These are phyloP conservation scores for Cicer yamashitae DNA, from an alignment of 306 rosid genomes.

Conservation along the genomic window DNA sequence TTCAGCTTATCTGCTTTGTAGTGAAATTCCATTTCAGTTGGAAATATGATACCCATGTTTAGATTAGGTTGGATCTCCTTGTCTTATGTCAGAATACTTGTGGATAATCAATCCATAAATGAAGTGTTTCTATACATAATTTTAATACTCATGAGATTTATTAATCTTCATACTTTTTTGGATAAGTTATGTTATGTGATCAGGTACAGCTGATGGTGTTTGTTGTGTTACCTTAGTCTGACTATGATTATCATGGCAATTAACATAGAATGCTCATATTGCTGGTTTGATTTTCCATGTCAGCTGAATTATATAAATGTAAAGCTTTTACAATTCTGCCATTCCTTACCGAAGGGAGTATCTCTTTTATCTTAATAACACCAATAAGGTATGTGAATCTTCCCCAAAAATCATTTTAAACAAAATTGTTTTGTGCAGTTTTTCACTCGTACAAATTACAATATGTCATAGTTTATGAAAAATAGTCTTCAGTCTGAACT, in stretches of 20 bases:
- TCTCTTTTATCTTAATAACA: neutral
- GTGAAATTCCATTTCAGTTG: conserved; percentile 51
- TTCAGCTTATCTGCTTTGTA: conserved; percentile 41
- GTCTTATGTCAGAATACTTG: conserved; percentile 42
- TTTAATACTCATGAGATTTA: conserved; percentile 33
- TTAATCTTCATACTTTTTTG: conserved; percentile 25
- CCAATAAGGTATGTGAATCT: neutral
- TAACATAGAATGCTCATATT: neutral
- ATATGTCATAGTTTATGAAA: conserved; percentile 6
- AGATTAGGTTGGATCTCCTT: conserved; percentile 41
- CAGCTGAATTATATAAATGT: too few relatives aligned
- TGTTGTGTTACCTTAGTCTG: conserved; percentile 4
- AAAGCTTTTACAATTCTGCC: neutral
- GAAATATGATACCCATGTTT: conserved; percentile 49
- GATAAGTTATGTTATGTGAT: conserved; percentile 31
- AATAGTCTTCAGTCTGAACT: neutral
- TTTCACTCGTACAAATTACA: neutral
- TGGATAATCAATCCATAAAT: conserved; percentile 50
- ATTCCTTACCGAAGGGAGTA: neutral
- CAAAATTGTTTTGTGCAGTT: neutral
- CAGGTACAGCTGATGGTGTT: conserved; percentile 34
- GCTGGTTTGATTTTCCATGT: too few relatives aligned
- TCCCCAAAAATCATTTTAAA: conserved; percentile 11
- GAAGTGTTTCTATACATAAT: conserved; percentile 43
- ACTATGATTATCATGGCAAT: neutral